Evolutionary conservation across 768 basidiomycete genomes (phyloP), one percentile per base, ranked within the genome.

Genomic region (Chalciporus chontae): DNA sequence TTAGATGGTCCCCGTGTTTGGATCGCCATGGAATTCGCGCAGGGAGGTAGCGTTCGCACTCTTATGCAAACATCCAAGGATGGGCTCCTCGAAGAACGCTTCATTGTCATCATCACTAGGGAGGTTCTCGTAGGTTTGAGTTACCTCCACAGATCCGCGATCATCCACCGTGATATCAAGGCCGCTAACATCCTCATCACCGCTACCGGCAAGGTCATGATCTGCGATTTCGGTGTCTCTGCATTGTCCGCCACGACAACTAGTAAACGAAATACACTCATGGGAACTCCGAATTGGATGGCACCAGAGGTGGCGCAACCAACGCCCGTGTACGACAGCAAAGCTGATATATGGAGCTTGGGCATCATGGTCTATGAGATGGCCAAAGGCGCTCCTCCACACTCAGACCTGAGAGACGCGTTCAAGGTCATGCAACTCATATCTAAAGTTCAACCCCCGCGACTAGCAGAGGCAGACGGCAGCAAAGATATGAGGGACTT

Each of bases 251-350:
- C 83, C 21, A 90, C 84, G 14, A 77, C 83, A 3, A 83, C 85
- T 10, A 92, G 91, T 67, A 98, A 98, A 68, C 83, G 96, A 19
- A 93, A 94, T 45, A 99, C 96, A 0, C 81, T 98, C 62, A 92
- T 94, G 53, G 96, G 96, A 2, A 98, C 96, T 2, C 95, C 94
- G 0, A 92, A 96, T 65, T 98, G 95, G 95, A 99, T 99, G 96
- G 96, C 96, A 0, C 96, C 96, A 0, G 96, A 99, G 69, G 93
- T 98, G 3, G 90, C 95, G 14, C 89, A 92, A 56, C 77, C 79
- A 9, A 85, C 89, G 10, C 83, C 91, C n/a, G 77, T 84, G 38
- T 98, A 99, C 68, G 95, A 99, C 63, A 88, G 90, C 45, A 98
- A 96, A 66, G 96, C 95, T 3, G 96, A 99, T 62, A 92, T 99